Evolutionary conservation across 2,329 filamentous ascomycete genomes (phyloP).

Genomic region (Acephala macrosclerotiorum): DNA sequence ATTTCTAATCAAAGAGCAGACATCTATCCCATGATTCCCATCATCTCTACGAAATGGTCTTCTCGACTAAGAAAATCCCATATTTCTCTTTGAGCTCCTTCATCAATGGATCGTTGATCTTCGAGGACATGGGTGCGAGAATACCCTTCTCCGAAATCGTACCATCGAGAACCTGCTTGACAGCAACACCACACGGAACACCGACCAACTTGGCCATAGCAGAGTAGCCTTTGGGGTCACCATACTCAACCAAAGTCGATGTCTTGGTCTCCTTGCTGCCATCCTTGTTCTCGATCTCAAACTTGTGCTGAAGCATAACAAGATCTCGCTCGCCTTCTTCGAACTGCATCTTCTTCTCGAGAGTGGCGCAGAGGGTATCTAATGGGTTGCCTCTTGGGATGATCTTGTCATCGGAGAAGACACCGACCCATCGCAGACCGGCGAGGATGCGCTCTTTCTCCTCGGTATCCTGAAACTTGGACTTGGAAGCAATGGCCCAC

Average conservation of each 20-base stretch:
- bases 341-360: constrained; percentile 93
- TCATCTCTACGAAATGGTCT: constrained; percentile 54
- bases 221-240: constrained; percentile 77
- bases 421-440: constrained; percentile 76
- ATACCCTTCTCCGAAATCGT: constrained; percentile 77
- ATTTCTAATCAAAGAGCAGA: too few species aligned
- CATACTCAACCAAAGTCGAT: constrained; percentile 84
- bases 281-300: constrained; percentile 84
- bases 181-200: constrained; percentile 76
- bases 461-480: constrained; percentile 72
- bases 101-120: constrained; percentile 77
- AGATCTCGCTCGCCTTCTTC: constrained; percentile 84
- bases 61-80: constrained; percentile 76
- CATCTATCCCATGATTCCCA: neutral
- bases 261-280: constrained; percentile 79
- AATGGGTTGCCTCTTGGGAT: constrained; percentile 80
- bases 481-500: constrained; percentile 77
- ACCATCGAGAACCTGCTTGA: constrained; percentile 79
- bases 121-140: constrained; percentile 76
- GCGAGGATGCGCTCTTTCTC: constrained; percentile 74
- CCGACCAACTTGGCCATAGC: constrained; percentile 87
- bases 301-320: constrained; percentile 82
- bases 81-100: constrained; percentile 81
- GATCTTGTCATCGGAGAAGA: constrained; percentile 74
- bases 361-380: constrained; percentile 87